phyloP scores from a whole-genome alignment of 2,329 filamentous ascomycete genomes.

The Thelonectria olida region DNA sequence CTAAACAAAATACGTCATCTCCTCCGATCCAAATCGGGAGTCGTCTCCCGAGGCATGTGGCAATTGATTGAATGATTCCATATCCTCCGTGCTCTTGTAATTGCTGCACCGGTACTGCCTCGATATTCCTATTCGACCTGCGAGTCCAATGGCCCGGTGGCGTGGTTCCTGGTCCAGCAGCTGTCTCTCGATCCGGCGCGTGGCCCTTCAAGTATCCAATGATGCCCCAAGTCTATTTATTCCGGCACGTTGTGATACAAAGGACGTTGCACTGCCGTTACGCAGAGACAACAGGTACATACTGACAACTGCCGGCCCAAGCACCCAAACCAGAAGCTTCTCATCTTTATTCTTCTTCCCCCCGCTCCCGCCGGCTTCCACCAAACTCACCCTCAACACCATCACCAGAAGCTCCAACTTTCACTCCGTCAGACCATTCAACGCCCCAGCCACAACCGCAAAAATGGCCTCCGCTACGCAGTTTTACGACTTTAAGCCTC shows the following conservation, averaged over 20 bases:
- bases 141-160: no score
- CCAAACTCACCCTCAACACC: conserved; percentile 4
- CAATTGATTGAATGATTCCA: conserved; percentile 8
- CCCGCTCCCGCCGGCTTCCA: neutral
- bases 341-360: neutral
- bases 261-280: neutral
- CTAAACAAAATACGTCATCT: conserved; percentile 27
- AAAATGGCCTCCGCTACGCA: conserved; percentile 53
- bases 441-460: conserved; percentile 5
- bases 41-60: conserved; percentile 35
- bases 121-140: no score
- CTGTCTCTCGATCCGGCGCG: no score
- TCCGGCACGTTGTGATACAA: neutral
- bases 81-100: neutral
- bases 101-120: neutral
- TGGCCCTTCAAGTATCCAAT: neutral
- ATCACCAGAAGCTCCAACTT: conserved; percentile 13
- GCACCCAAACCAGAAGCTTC: conserved; percentile 19
- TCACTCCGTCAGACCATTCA: conserved; percentile 15
- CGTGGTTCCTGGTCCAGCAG: no score
- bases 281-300: neutral
- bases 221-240: no score
- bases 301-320: conserved; percentile 18
- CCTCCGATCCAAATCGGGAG: conserved; percentile 28
- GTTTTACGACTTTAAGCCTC: conserved; percentile 87